Evolutionary conservation across 2,329 filamentous ascomycete species (phyloP).

Genomic region (Arthrobotrys conoides): DNA sequence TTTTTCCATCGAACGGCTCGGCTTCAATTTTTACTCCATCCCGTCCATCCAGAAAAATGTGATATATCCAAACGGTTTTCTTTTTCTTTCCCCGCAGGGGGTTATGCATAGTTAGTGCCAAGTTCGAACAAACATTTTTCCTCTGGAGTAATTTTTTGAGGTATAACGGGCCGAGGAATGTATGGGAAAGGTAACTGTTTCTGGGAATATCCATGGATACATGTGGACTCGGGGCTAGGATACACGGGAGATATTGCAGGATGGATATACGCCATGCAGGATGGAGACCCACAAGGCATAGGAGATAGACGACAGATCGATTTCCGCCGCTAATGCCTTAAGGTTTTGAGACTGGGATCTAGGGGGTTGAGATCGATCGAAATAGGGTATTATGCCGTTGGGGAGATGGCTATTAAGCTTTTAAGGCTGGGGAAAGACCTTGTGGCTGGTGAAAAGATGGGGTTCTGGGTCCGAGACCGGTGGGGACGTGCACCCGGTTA

Average conservation of each 20-base stretch:
- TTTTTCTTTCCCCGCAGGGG: not conserved
- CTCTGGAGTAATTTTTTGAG: not conserved
- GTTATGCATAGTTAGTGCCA: not conserved
- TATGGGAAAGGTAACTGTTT: not conserved
- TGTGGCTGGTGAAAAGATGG: too few species aligned
- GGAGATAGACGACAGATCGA: not conserved
- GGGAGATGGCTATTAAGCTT: not conserved
- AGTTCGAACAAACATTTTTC: not conserved
- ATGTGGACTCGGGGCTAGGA: too few species aligned
- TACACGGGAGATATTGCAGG: not conserved
- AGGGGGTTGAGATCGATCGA: not conserved
- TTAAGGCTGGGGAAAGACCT: too few species aligned
- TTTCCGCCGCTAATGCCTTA: not conserved
- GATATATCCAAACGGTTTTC: not conserved
- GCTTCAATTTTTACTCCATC: not conserved
- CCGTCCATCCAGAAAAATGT: not conserved
- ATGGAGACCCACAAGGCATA: not conserved
- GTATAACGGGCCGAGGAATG: not conserved
- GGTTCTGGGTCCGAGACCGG: too few species aligned
- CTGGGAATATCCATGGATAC: not conserved
- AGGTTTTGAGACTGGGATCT: not conserved
- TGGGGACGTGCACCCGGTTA: too few species aligned
- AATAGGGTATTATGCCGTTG: not conserved
- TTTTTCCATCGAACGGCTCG: not conserved
- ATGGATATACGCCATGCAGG: not conserved